Base-by-base conservation (phyloP, 768 basidiomycete genomes). In the Suillus placidus region DNA sequence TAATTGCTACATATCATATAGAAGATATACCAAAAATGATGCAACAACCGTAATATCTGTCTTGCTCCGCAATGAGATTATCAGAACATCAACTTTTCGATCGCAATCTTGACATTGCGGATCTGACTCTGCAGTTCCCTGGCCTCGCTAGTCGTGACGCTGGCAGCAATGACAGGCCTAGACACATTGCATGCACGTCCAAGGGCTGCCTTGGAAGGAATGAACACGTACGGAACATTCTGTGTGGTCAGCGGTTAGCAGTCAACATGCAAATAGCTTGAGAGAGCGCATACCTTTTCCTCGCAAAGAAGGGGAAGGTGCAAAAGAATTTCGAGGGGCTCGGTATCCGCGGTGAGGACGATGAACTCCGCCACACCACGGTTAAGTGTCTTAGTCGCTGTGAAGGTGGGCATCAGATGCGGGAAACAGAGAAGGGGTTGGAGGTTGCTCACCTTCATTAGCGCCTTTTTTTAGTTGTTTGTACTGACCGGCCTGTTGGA, bases 391-490 rank as follows among this genome's bases (percentile, higher is more conserved):
- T 99, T 99, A 70, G 97, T 99, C 54, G 96, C 95, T 95, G 72
- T 16, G 43, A 64, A 61, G 58, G 52, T 20, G 38, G 30, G 10
- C n/a, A 35, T 72, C 18, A 73, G 51, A 57, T 32, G 6, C 20
- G 18, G 34, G 10, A 6, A n/a, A 12, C 3, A 2, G 18, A 18
- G 12, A 49, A 55, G n/a, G 20, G 55, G 7, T 45, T 34, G 60
- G 38, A 56, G n/a, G 20, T 18, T 35, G 73, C 83, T 42, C 58
- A 93, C 94, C 93, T 87, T 99, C 97, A 80, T 99, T 99, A 51
- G 97, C 97, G 67, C 97, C 97, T 82, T 98, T 98, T 83, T 98
- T 99, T 57, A 98, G 82, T 79, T 98, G 96, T 81, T 98, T 98
- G 84, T 97, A 97, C 79, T 95, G 91, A n/a, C 87, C 83, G 49